Conservation (phyloP, 108 stramenopile species). For the Pinguiococcus pyrenoidosus region DNA sequence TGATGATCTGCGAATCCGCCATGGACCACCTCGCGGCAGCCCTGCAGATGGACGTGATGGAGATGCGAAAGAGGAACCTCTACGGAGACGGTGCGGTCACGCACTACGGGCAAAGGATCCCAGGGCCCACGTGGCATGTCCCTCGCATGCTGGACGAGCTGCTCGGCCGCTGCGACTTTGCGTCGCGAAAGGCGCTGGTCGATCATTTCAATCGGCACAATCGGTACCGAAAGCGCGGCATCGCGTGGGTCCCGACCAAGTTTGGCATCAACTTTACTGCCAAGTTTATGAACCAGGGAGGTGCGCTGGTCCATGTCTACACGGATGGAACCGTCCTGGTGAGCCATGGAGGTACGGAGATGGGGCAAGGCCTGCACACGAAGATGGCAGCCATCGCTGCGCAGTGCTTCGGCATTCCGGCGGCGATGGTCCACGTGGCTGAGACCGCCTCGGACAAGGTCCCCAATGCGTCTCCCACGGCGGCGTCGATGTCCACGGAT, state of each 20-base stretch:
- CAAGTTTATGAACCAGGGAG: constrained; percentile 76
- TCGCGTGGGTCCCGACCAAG: constrained; percentile 71
- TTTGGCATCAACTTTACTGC: constrained; percentile 75
- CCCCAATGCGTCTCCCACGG: constrained; percentile 72
- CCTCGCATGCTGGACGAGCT: constrained; percentile 37
- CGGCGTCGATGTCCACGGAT: constrained; percentile 79
- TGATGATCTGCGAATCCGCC: constrained; percentile 66
- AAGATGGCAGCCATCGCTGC: constrained; percentile 86
- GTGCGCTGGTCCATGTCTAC: constrained; percentile 82
- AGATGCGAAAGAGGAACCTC: constrained; percentile 57
- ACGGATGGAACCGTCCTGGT: constrained; percentile 79
- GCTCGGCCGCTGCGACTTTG: constrained; percentile 37
- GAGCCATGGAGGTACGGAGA: constrained; percentile 85
- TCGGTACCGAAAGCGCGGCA: constrained; percentile 68
- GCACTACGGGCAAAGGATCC: constrained; percentile 66
- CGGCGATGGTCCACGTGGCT: constrained; percentile 68
- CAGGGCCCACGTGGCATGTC: constrained; percentile 65
- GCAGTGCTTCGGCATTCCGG: constrained; percentile 68
- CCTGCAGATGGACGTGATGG: constrained; percentile 43
- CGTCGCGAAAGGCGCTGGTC: constrained; percentile 42
- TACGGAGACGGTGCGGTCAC: constrained; percentile 58
- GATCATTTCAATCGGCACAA: constrained; percentile 62
- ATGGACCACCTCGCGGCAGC: constrained; percentile 69
- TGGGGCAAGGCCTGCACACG: constrained; percentile 89
- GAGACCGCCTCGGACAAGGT: constrained; percentile 79